Base-by-base conservation (phyloP, 208 protist genomes). In the Crithidia brevicula region DNA sequence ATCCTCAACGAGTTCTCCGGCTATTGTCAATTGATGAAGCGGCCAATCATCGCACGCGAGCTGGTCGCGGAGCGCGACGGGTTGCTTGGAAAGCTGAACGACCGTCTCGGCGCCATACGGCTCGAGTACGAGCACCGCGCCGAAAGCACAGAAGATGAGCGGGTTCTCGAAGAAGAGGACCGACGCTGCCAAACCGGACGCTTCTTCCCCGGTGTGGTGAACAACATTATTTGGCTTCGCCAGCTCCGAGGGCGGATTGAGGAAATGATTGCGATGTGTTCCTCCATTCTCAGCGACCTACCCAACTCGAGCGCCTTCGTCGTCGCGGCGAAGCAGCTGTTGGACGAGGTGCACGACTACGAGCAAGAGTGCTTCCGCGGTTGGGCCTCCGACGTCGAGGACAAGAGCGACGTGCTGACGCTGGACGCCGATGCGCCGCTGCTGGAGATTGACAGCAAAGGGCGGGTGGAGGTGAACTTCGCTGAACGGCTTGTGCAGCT, bases 201-300 rank as follows among this genome's bases (percentile, higher is more conserved):
- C 31, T 95, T 94, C 66, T 89, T 97, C 74, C 93, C 93, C 1
- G 91, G 84, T 33, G 89, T 97, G 15, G 91, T 95, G 54, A 97
- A 97, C 77, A 93, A 91, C 67, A 86, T 96, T 65, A 88, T 96
- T 52, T 97, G 91, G 90, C 80, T 96, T 6, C 88, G 94, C 23
- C 94, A 96, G 79, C 74, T 96, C 9, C 76, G 85, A 20, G 77
- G 85, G 25, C 69, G 79, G 16, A 80, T 94, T 22, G 83, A 94
- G 66, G 81, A 95, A 54, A 94, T 94, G 82, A 79, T 86, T 30
- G 20, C 77, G 10, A 92, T 95, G 80, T 92, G 88, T 70, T 75
- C 74, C 18, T 77, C 86, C 15, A 82, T 95, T 27, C 79, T 97
- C 2, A 61, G 77, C 15, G 94, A 97, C 69, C 72, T 97, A 30